A percentile compares a stretch with the other conserved stretches of the same genome.
These are phyloP conservation scores for Chernovozyma aurita DNA, from an alignment of 1,139 yeast species.

Conservation along the genomic window DNA sequence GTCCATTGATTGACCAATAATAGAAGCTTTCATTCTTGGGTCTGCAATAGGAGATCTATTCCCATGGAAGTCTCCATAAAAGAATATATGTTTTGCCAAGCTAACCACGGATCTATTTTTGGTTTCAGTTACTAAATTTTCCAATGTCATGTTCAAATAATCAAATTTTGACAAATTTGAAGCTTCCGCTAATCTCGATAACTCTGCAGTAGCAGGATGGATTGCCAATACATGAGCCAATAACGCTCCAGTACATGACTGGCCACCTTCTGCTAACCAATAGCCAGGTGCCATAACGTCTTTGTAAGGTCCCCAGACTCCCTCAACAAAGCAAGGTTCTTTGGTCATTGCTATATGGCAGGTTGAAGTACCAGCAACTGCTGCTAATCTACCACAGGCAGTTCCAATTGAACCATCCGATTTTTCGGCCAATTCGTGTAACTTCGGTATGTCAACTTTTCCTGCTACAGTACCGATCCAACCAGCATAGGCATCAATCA, in stretches of 20 bases:
- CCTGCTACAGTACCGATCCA: conserved; percentile 99
- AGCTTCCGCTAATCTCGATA: conserved; percentile 58
- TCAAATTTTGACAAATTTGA: conserved; percentile 77
- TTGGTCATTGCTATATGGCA: conserved; percentile 89
- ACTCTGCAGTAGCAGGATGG: conserved; percentile 81
- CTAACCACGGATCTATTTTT: conserved; percentile 67
- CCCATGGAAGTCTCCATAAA: conserved; percentile 96
- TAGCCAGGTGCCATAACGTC: conserved; percentile 84
- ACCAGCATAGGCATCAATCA: conserved; percentile 97
- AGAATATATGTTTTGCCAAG: conserved; percentile 78
- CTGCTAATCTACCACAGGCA: conserved; percentile 85
- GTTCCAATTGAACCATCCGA: conserved; percentile 43
- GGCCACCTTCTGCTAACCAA: conserved; percentile 99
- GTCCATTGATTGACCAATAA: conserved; percentile 93
- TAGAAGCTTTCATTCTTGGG: conserved; percentile 87
- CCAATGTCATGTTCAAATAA: conserved; percentile 70
- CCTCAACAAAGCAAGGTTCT: conserved; percentile 85
- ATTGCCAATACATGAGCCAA: conserved; percentile 84
- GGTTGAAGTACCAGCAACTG: conserved; percentile 97
- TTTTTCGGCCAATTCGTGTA: conserved; percentile 33
- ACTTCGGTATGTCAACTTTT: conserved; percentile 52
- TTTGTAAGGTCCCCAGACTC: conserved; percentile 98
- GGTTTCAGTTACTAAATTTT: conserved; percentile 53
- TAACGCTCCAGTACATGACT: conserved; percentile 92
- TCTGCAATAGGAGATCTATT: conserved; percentile 96